phyloP scores from a whole-genome alignment of 495 filamentous ascomycete species.

The Cenococcum geophilum region DNA sequence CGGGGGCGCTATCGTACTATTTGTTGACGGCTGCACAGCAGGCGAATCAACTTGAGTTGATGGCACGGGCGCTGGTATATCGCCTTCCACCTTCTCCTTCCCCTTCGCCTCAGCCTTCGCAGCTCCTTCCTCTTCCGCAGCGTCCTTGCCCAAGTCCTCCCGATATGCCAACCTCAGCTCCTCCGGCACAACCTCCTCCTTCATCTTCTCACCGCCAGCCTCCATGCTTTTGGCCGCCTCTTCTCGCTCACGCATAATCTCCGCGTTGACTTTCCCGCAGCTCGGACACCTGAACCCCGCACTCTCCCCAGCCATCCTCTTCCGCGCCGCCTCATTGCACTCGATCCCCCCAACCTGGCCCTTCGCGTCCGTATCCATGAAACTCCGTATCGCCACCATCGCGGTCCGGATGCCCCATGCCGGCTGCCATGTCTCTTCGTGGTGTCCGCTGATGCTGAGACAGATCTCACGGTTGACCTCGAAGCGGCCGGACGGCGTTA shows the following conservation, averaged over 20 bases:
- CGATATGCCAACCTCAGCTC: slow-evolving; percentile 46
- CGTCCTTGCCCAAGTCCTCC: slow-evolving; percentile 41
- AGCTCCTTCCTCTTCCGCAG: slow-evolving; percentile 38
- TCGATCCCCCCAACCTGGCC: slow-evolving; percentile 90
- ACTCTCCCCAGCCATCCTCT: slow-evolving; percentile 59
- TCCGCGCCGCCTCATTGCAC: slow-evolving; percentile 54
- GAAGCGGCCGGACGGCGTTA: slow-evolving; percentile 86
- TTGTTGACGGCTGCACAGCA: neutral
- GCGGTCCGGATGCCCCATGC: slow-evolving; percentile 90
- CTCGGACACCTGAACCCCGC: slow-evolving; percentile 55
- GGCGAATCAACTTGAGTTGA: neutral
- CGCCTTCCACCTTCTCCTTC: slow-evolving; percentile 13
- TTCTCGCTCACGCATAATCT: slow-evolving; percentile 54
- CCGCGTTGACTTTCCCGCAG: slow-evolving; percentile 63
- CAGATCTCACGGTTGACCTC: slow-evolving; percentile 97
- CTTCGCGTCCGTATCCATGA: slow-evolving; percentile 67
- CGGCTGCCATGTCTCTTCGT: slow-evolving; percentile 97
- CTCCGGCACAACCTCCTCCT: slow-evolving; percentile 42
- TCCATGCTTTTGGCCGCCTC: slow-evolving; percentile 33
- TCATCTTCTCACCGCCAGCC: slow-evolving; percentile 34
- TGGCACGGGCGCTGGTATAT: slow-evolving; percentile 38
- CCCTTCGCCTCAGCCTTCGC: slow-evolving; percentile 4
- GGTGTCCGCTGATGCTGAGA: slow-evolving; percentile 84
- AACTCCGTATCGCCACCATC: slow-evolving; percentile 60
- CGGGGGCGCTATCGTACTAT: neutral